A percentile compares a stretch with the other conserved stretches of the same genome.
phyloP scores from a whole-genome alignment of 495 filamentous ascomycete genomes.

The Podospora fimiseda region DNA sequence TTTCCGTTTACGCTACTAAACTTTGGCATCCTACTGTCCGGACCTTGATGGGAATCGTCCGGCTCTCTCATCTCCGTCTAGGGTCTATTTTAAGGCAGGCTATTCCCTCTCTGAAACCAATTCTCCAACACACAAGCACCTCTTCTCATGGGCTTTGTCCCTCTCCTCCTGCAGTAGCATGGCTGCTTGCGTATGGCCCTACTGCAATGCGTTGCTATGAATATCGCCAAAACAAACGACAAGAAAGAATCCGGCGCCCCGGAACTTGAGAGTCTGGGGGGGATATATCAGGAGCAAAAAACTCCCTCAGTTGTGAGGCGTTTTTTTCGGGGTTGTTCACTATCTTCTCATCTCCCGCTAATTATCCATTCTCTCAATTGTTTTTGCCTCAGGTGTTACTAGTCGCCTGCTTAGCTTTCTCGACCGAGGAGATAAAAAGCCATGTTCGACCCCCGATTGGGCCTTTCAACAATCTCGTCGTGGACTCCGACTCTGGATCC shows the following conservation, averaged over 20 bases:
- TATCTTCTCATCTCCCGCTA: not conserved
- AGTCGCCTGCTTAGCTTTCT: no score
- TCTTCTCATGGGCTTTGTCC: no score
- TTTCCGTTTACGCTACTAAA: not conserved
- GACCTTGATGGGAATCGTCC: not conserved
- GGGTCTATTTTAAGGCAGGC: not conserved
- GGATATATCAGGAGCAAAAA: no score
- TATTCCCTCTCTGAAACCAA: not conserved
- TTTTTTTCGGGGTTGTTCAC: not conserved
- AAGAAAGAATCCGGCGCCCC: no score
- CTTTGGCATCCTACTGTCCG: not conserved
- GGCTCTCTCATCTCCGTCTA: not conserved
- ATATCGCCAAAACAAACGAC: no score
- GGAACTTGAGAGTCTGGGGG: no score
- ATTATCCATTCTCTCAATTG: no score
- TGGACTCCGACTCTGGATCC: conserved; percentile 4
- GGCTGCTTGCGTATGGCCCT: no score
- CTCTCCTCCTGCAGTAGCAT: no score
- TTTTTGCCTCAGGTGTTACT: no score
- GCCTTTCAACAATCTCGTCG: conserved; percentile 2
- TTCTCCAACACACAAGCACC: no score
- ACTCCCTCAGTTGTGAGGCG: not conserved
- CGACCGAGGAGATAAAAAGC: not conserved
- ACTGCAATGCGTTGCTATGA: no score
- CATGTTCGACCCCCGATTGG: conserved; percentile 1